Conservation (phyloP, 2,329 filamentous ascomycete species). For the Colletotrichum melonis region DNA sequence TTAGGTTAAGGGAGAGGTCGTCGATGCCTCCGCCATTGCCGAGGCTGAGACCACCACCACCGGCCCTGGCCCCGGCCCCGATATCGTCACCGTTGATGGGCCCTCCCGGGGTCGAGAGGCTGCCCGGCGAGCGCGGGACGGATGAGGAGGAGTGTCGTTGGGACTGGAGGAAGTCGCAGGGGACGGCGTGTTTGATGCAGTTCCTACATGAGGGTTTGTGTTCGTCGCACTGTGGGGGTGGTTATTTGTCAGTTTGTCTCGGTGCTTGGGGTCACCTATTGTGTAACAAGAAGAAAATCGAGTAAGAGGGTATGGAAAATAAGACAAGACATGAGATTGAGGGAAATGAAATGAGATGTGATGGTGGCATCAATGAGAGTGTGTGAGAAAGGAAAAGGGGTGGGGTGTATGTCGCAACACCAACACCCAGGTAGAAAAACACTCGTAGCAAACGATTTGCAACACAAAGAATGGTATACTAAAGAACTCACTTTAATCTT, state of each 20-base stretch:
- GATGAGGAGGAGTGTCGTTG: slow-evolving; percentile 29
- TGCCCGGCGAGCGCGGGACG: slow-evolving; percentile 23
- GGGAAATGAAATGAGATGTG: not conserved
- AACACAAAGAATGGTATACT: not conserved
- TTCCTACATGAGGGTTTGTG: slow-evolving; percentile 41
- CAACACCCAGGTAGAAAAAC: not conserved
- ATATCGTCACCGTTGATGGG: slow-evolving; percentile 6
- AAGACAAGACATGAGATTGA: not conserved
- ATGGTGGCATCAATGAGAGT: not conserved
- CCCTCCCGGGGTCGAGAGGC: slow-evolving; percentile 5
- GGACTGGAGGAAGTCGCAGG: slow-evolving; percentile 41
- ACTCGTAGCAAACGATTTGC: not conserved
- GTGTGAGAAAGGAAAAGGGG: not conserved
- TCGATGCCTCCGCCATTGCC: slow-evolving; percentile 33
- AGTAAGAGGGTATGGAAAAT: not conserved
- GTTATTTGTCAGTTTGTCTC: not conserved
- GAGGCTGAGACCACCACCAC: not conserved
- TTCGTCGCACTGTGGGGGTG: slow-evolving; percentile 40
- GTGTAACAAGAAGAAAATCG: not conserved
- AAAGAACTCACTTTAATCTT: slow-evolving; percentile 56
- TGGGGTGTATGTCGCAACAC: not conserved
- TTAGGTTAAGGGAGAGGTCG: slow-evolving; percentile 46
- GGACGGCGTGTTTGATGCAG: slow-evolving; percentile 43
- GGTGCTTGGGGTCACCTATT: not conserved
- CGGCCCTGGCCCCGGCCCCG: not conserved